A percentile compares a stretch with the other conserved stretches of the same genome.
phyloP scores from a whole-genome alignment of 192 early-diverging fungal species.

The Rhizophagus sp. region DNA sequence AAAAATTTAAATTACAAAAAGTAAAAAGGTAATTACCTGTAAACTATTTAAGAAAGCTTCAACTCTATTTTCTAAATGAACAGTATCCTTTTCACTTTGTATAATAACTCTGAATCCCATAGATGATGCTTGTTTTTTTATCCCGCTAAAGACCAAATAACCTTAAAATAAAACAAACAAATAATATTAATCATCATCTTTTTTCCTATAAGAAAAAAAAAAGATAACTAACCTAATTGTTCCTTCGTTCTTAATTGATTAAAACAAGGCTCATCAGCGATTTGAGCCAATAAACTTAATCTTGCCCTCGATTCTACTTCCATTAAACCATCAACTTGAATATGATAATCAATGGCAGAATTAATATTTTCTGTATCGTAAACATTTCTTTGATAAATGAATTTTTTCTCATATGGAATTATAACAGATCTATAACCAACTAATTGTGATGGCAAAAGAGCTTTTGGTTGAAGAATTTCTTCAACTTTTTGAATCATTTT shows the following conservation, averaged over 20 bases:
- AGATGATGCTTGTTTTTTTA: constrained; percentile 53
- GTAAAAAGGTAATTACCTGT: constrained; percentile 3
- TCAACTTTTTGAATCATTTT: constrained; percentile 53
- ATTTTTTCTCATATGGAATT: constrained; percentile 39
- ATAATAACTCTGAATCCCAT: constrained; percentile 73
- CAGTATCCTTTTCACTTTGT: constrained; percentile 80
- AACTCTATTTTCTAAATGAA: constrained; percentile 74
- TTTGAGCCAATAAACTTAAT: constrained; percentile 68
- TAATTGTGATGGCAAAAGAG: constrained; percentile 51
- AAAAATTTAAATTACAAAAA: background rate
- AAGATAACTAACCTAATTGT: constrained; percentile 45
- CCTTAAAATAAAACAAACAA: constrained; percentile 35
- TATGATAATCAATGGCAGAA: constrained; percentile 78
- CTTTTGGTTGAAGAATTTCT: constrained; percentile 48
- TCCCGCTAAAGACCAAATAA: constrained; percentile 60
- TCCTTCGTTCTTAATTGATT: constrained; percentile 88
- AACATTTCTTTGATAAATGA: constrained; percentile 42
- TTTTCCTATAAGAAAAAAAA: background rate
- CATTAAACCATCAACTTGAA: constrained; percentile 63
- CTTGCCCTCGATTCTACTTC: constrained; percentile 53
- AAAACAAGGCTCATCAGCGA: constrained; percentile 84
- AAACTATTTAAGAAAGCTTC: constrained; percentile 61
- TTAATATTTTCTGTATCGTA: constrained; percentile 77
- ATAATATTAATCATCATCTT: background rate
- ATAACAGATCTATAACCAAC: constrained; percentile 36